Evolutionary conservation across 306 rosid species (phyloP).

Genomic region (Dalbergia oliveri): DNA sequence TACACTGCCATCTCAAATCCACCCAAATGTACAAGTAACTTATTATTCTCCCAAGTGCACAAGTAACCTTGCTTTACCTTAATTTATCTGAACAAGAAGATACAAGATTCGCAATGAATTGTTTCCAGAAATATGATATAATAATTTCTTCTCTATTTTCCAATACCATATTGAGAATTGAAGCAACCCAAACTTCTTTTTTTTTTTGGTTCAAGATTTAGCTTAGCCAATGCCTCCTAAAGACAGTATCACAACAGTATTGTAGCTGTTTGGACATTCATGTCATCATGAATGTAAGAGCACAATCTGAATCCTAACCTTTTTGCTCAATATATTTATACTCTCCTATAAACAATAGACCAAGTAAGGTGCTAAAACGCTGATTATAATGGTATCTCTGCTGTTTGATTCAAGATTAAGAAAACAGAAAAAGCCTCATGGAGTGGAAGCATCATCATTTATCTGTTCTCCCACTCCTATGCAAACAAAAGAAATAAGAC

Average conservation of each 20-base stretch:
- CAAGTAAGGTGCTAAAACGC: background rate
- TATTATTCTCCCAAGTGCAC: no score
- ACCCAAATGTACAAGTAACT: background rate
- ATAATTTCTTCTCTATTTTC: background rate
- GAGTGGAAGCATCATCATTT: background rate
- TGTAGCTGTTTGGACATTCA: background rate
- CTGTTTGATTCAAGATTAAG: background rate
- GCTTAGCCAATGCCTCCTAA: constrained; percentile 23
- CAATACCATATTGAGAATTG: constrained; percentile 5
- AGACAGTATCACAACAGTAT: background rate
- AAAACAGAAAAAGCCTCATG: background rate
- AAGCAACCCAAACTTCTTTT: background rate
- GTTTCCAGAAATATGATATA: background rate
- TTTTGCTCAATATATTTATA: background rate
- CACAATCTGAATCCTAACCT: background rate
- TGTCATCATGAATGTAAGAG: background rate
- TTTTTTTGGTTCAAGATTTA: background rate
- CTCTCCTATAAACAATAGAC: background rate
- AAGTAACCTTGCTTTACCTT: background rate
- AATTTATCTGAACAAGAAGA: background rate
- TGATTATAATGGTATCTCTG: background rate
- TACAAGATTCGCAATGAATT: background rate
- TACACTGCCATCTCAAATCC: background rate
- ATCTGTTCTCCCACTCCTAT: background rate
- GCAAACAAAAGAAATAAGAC: background rate